A percentile compares a stretch with the other conserved stretches of the same genome.
Conservation (phyloP, 2,329 filamentous ascomycete genomes). For the Colletotrichum melonis region DNA sequence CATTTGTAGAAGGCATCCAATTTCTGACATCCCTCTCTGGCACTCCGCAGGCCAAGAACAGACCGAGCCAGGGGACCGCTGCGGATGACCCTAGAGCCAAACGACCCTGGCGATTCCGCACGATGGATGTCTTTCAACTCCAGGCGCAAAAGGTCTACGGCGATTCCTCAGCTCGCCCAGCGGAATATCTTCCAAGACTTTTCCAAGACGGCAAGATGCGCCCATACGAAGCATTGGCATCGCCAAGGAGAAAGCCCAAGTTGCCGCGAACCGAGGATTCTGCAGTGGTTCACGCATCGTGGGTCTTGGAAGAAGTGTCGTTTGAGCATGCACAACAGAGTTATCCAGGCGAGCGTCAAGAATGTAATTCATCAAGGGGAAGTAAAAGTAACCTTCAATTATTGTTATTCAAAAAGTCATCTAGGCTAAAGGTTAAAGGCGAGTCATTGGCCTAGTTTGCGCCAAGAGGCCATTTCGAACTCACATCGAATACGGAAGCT, state of each 20-base stretch:
- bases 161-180: neutral
- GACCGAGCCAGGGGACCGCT: neutral
- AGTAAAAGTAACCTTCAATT: too few relatives aligned
- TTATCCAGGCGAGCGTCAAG: neutral
- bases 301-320: neutral
- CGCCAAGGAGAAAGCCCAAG: constrained; percentile 16
- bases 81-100: neutral
- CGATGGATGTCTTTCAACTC: neutral
- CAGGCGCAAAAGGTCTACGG: neutral
- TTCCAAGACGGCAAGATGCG: constrained; percentile 32
- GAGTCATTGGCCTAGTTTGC: neutral
- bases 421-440: neutral
- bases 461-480: constrained; percentile 1
- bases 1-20: neutral
- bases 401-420: neutral
- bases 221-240: constrained; percentile 31
- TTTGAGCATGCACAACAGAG: neutral
- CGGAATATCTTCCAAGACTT: constrained; percentile 4
- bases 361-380: too few relatives aligned
- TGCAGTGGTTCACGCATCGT: neutral
- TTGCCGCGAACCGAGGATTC: constrained; percentile 13
- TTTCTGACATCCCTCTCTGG: neutral
- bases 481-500: constrained; percentile 6
- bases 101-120: neutral
- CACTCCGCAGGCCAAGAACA: constrained; percentile 14